Percentiles rank a stretch among this genome's conserved stretches.
phyloP scores from a whole-genome alignment of 2,329 filamentous ascomycete genomes.

The Botryotinia calthae region DNA sequence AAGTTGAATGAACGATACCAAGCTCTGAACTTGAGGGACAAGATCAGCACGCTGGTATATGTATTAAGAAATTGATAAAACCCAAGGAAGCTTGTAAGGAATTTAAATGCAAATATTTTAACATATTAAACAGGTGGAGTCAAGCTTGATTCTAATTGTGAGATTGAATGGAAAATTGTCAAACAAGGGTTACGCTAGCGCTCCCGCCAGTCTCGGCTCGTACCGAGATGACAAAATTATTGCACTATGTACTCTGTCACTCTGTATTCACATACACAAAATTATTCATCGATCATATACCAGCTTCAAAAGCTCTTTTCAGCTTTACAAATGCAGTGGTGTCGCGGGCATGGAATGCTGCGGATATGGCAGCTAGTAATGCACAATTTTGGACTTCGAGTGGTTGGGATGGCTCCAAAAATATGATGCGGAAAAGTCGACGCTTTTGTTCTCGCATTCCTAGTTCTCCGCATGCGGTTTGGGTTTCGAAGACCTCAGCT shows the following conservation, averaged over 20 bases:
- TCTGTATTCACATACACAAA: background rate
- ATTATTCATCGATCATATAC: background rate
- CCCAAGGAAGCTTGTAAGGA: background rate
- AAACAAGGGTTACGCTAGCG: background rate
- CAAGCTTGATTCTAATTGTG: background rate
- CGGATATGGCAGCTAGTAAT: background rate
- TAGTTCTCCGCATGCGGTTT: background rate
- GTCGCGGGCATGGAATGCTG: background rate
- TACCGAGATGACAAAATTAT: background rate
- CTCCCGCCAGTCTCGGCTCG: background rate
- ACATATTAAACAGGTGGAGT: background rate
- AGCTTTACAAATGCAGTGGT: background rate
- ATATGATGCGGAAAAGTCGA: background rate
- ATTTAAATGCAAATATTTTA: background rate
- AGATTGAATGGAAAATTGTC: background rate
- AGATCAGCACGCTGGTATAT: slow-evolving; percentile 27
- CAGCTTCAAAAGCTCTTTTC: background rate
- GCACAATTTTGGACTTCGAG: background rate
- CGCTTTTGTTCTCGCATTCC: background rate
- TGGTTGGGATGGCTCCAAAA: background rate
- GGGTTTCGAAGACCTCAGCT: background rate
- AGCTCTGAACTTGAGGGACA: background rate
- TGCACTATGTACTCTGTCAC: background rate
- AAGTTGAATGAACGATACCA: background rate
- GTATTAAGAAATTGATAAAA: background rate